Evolutionary conservation across 228 moss, liverwort and hornwort genomes (phyloP), one percentile per base, ranked within the genome.

Genomic region (Sphagnum magellanicum): DNA sequence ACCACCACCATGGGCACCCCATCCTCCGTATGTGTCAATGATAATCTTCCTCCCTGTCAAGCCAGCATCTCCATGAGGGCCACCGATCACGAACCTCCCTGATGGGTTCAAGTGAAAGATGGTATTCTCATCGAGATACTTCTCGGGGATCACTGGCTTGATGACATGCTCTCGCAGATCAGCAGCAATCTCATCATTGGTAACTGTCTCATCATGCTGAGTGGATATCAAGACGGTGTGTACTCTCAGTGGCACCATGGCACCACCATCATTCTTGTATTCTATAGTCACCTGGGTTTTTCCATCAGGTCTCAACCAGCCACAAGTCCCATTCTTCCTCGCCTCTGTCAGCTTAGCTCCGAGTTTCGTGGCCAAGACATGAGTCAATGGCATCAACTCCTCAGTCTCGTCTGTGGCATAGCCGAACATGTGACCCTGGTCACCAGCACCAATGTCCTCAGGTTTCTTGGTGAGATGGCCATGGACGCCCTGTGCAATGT

Each of bases 181-280:
- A 0, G 90, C 68, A 0, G 93, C 93, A 73, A 93, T 93, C 81
- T 90, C 89, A 80, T 93, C 93, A 70, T 93, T 93, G 58, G 93
- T 93, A 70, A 93, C 91, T 4, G 84, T 93, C 93, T 93, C 93
- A 70, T 93, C 93, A 76, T 93, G 93, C 87, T 93, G 93, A 0
- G 91, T 93, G 6, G 93, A 93, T 53, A 93, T 93, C 79, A 93
- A 59, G 64, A 93, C 91, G 0, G 93, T 93, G 79, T 93, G 93
- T 68, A 93, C 90, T 52, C 93, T 72, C 49, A 93, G 52, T 0
- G 93, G 93, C 48, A 93, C 85, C 91, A 79, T 89, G 6, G 93
- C 93, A 14, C 93, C 93, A 0, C 83, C 85, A 0, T 91, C 93
- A 59, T 93, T 91, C 75, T 63, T 75, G 69, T 93, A 93, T 81